Evolutionary conservation across 345 rosid genomes (phyloP).

Genomic region (Pistacia vera): DNA sequence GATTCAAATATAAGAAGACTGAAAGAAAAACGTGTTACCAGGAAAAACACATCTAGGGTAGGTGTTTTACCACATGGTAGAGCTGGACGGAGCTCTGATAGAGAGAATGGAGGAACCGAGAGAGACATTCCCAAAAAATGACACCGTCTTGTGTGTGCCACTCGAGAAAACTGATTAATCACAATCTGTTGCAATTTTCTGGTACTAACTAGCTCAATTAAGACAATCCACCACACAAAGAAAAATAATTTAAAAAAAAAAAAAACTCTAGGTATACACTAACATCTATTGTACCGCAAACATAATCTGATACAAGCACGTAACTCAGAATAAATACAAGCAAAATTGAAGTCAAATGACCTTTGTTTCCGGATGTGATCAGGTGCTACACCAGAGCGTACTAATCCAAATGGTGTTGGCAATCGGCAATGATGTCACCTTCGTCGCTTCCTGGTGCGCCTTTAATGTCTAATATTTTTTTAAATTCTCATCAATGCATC

Average conservation of each 20-base stretch:
- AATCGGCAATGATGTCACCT: conserved; percentile 81
- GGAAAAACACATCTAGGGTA: background rate
- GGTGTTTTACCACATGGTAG: conserved; percentile 64
- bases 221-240: conserved; percentile 13
- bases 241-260: background rate
- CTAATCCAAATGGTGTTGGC: conserved; percentile 91
- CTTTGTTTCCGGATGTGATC: conserved; percentile 98
- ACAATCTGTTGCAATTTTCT: conserved; percentile 72
- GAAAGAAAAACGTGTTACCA: background rate
- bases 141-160: conserved; percentile 66
- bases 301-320: background rate
- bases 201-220: conserved; percentile 45
- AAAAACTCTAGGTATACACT: too few species aligned
- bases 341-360: conserved; percentile 27
- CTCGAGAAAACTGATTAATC: conserved; percentile 86
- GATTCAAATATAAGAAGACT: background rate
- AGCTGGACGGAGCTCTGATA: conserved; percentile 79
- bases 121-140: conserved; percentile 76
- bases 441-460: conserved; percentile 58
- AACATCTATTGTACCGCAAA: too few species aligned
- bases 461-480: conserved; percentile 58
- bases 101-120: conserved; percentile 71
- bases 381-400: conserved; percentile 95
- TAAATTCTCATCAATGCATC: background rate
- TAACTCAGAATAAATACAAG: background rate